These are phyloP conservation scores for Citrus trifoliata DNA, from an alignment of 345 rosid species.

Conservation along the genomic window DNA sequence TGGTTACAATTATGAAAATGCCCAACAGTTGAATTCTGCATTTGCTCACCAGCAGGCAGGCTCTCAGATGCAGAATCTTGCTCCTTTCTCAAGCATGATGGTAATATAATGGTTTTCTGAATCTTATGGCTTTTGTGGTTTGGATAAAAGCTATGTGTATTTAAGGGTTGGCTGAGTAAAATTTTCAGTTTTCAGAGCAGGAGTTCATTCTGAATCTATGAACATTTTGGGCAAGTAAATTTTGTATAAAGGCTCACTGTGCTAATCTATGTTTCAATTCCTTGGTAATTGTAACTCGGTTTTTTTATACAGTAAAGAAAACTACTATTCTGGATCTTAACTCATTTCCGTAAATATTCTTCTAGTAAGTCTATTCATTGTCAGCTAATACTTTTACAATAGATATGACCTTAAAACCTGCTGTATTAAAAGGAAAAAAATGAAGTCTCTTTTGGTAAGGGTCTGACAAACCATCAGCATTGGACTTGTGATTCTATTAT, in stretches of 20 bases:
- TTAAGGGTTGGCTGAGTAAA: neutral
- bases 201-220: neutral
- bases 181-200: neutral
- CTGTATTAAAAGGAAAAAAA: neutral
- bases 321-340: neutral
- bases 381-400: neutral
- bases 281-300: neutral
- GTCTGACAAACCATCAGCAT: neutral
- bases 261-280: conserved; percentile 1
- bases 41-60: conserved; percentile 56
- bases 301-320: neutral
- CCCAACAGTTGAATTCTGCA: conserved; percentile 58
- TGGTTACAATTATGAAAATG: conserved; percentile 61
- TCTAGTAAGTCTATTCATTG: neutral
- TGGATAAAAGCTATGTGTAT: neutral
- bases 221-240: neutral
- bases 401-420: neutral
- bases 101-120: conserved; percentile 34
- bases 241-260: neutral
- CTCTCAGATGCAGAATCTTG: conserved; percentile 66
- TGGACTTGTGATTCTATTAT: neutral
- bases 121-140: neutral
- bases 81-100: conserved; percentile 71
- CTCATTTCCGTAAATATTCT: neutral
- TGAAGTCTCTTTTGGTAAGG: neutral